Base-by-base conservation (phyloP, 306 rosid genomes). In the Quercus gilva region DNA sequence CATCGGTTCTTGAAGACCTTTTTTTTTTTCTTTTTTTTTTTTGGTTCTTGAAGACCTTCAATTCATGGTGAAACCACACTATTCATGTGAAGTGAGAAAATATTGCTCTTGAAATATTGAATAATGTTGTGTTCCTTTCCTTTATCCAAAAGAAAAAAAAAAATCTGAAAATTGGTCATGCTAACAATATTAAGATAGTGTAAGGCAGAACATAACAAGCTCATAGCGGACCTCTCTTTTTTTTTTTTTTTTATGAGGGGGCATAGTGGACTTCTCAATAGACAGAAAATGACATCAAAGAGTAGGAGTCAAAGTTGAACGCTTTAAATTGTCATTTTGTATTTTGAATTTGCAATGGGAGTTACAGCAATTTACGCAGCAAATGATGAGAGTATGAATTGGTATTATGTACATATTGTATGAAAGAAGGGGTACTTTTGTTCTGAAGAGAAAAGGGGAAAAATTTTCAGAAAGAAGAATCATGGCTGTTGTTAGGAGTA, bases 401-500 rank as follows among this genome's bases (percentile, higher is more conserved):
- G 31, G n/a, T 63, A 63, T 28, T 63, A 28, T 28, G 35, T 73
- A 55, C 63, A 55, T 7, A 26, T 1, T 29, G 6, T 26, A 18
- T 5, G 29, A 73, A 73, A 73, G n/a, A 57, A 57, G 18, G 28
- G n/a, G 6, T n/a, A 14, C 19, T 29, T 26, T 1, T 17, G 41
- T 28, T 53, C 17, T 25, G 8, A 28, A 29, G 64, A 18, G 35
- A 0, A 18, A 73, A 52, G 55, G 29, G 49, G 26, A 5, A 33
- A 14, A 9, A 7, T 5, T 29, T 18, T 43, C 20, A 52, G 49
- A 37, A 49, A 21, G 5, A 25, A 75, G 31, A 45, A 9, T 19
- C 15, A 21, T n/a, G 23, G 11, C 23, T 73, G 37, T 11, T 67
- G 72, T 61, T 26, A 18, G 23, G 84, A 84, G 84, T 52, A 79